phyloP scores from a whole-genome alignment of 305 asterid species.

The Ajuga reptans region DNA sequence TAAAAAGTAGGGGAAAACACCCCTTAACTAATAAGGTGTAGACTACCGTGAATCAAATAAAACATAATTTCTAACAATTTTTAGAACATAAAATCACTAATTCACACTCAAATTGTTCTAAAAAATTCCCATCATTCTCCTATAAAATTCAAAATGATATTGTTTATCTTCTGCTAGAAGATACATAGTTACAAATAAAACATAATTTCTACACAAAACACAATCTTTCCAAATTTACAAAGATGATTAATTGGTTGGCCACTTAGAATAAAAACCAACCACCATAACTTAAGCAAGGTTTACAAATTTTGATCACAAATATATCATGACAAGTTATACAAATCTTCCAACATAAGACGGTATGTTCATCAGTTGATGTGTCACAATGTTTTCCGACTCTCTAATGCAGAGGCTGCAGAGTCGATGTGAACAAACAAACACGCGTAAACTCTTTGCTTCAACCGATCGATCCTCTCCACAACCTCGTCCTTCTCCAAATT shows the following conservation, averaged over 20 bases:
- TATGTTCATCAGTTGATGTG: background rate
- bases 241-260: background rate
- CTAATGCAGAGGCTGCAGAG: constrained; percentile 76
- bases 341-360: constrained; percentile 2
- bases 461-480: constrained; percentile 37
- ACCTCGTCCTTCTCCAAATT: constrained; percentile 32
- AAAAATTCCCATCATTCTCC: too few relatives aligned
- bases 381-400: constrained; percentile 33
- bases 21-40: too few relatives aligned
- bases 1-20: too few relatives aligned
- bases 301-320: background rate
- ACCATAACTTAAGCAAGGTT: background rate
- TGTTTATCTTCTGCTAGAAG: too few relatives aligned
- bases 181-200: background rate
- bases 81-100: too few relatives aligned
- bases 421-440: constrained; percentile 71
- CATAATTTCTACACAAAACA: background rate
- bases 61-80: too few relatives aligned
- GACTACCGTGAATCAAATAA: too few relatives aligned
- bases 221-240: background rate
- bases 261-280: background rate
- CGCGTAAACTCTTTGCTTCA: constrained; percentile 73
- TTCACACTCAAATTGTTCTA: too few relatives aligned
- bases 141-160: background rate
- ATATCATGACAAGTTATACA: constrained; percentile 16